These are phyloP conservation scores for Simmondsia chinensis DNA, from an alignment of 148 eudicot genomes.

Conservation along the genomic window DNA sequence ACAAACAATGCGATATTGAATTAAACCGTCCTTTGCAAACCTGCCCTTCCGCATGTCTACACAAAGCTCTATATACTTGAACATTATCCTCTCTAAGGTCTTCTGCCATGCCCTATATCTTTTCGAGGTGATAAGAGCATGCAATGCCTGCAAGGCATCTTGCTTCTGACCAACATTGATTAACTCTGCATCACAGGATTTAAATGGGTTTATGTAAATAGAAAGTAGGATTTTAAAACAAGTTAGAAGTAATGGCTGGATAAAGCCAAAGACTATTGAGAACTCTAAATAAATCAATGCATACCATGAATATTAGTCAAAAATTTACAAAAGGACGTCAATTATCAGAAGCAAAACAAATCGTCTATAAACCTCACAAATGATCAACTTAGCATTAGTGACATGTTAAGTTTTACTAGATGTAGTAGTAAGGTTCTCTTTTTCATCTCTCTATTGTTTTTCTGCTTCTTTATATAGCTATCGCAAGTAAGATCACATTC, in stretches of 20 bases:
- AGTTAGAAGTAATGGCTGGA: neutral
- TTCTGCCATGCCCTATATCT: slow-evolving; percentile 84
- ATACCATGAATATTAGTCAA: too few relatives aligned
- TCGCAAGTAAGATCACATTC: too few relatives aligned
- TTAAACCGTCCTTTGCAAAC: slow-evolving; percentile 85
- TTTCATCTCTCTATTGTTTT: too few relatives aligned
- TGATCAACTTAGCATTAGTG: too few relatives aligned
- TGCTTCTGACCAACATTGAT: slow-evolving; percentile 86
- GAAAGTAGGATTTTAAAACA: neutral
- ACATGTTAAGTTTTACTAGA: too few relatives aligned
- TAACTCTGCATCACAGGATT: slow-evolving; percentile 56
- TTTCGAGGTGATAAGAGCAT: slow-evolving; percentile 74
- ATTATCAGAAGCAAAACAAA: too few relatives aligned
- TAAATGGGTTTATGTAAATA: too few relatives aligned
- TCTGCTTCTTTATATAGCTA: too few relatives aligned
- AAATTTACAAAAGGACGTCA: too few relatives aligned
- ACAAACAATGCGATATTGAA: slow-evolving; percentile 83
- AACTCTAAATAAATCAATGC: too few relatives aligned
- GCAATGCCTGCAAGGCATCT: slow-evolving; percentile 82
- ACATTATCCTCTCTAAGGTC: slow-evolving; percentile 73
- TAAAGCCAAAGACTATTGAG: neutral
- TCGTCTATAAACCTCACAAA: too few relatives aligned
- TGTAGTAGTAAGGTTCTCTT: too few relatives aligned
- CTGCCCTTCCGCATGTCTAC: slow-evolving; percentile 87
- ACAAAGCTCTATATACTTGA: slow-evolving; percentile 77